Evolutionary conservation across 768 basidiomycete species (phyloP).

Genomic region (Psilocybe tampanensis): DNA sequence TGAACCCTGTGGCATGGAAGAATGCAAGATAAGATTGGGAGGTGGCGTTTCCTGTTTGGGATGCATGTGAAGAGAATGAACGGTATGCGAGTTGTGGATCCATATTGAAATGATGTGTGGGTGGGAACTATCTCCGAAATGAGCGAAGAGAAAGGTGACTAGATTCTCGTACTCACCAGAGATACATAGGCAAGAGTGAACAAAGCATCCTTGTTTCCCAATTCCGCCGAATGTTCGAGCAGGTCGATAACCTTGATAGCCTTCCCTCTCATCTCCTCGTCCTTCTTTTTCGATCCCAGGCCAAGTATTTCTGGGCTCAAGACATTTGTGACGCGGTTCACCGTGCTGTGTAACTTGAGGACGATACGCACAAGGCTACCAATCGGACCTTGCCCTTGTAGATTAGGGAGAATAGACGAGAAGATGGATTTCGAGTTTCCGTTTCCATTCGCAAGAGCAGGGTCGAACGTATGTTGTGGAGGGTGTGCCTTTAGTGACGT

Average conservation of each 20-base stretch:
- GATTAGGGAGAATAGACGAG: constrained; percentile 66
- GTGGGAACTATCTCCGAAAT: constrained; percentile 58
- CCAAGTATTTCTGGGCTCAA: constrained; percentile 41
- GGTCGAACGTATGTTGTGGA: constrained; percentile 56
- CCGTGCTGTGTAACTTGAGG: constrained; percentile 64
- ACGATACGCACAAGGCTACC: constrained; percentile 70
- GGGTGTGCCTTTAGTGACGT: constrained; percentile 64
- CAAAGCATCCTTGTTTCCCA: constrained; percentile 76
- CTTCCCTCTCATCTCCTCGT: constrained; percentile 69
- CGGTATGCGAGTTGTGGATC: constrained; percentile 66
- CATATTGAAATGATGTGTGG: constrained; percentile 62
- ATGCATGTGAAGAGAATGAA: constrained; percentile 65
- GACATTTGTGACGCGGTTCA: constrained; percentile 43
- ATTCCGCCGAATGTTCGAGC: constrained; percentile 77
- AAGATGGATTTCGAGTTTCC: constrained; percentile 54
- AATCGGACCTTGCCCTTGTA: constrained; percentile 78
- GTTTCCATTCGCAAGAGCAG: constrained; percentile 44
- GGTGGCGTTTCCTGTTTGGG: constrained; percentile 77
- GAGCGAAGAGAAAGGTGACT: background rate
- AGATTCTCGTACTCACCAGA: constrained; percentile 46
- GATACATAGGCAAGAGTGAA: constrained; percentile 69
- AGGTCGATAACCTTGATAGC: constrained; percentile 84
- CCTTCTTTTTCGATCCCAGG: constrained; percentile 50
- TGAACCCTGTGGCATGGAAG: constrained; percentile 87
- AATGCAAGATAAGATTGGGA: constrained; percentile 88